Percentiles rank a stretch among this genome's conserved stretches.
These are phyloP conservation scores for Gonapodya sp. DNA, from an alignment of 192 early-diverging fungal species.

Conservation along the genomic window DNA sequence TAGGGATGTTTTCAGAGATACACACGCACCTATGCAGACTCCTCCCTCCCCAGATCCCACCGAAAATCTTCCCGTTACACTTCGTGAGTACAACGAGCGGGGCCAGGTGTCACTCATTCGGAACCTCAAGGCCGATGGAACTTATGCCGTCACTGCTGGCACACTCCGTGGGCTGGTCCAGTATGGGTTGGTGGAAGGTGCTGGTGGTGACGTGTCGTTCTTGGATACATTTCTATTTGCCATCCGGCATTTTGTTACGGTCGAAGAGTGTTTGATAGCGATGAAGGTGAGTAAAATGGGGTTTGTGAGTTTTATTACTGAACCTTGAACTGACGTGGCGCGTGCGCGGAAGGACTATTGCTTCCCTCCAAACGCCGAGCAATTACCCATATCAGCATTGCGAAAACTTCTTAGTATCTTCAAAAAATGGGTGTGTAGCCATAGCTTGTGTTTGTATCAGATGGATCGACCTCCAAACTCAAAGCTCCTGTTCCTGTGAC, in stretches of 20 bases:
- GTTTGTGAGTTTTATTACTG: not conserved
- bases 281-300: not conserved
- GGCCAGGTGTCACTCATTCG: not conserved
- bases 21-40: not conserved
- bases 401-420: constrained; percentile 17
- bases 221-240: constrained; percentile 25
- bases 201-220: constrained; percentile 11
- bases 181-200: constrained; percentile 8
- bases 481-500: not conserved
- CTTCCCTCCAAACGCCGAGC: not conserved
- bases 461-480: no score
- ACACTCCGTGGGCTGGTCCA: not conserved
- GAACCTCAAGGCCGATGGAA: not conserved
- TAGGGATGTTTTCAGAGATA: not conserved
- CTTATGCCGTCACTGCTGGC: not conserved
- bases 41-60: not conserved
- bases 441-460: no score
- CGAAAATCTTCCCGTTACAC: not conserved
- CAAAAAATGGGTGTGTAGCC: constrained; percentile 25
- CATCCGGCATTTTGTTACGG: constrained; percentile 18
- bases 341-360: not conserved
- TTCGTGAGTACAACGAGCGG: not conserved
- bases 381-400: not conserved
- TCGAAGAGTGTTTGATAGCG: constrained; percentile 8
- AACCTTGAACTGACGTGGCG: constrained; percentile 18